phyloP scores from a whole-genome alignment of 2,329 filamentous ascomycete genomes.

The Emmonsiellopsis sp. region DNA sequence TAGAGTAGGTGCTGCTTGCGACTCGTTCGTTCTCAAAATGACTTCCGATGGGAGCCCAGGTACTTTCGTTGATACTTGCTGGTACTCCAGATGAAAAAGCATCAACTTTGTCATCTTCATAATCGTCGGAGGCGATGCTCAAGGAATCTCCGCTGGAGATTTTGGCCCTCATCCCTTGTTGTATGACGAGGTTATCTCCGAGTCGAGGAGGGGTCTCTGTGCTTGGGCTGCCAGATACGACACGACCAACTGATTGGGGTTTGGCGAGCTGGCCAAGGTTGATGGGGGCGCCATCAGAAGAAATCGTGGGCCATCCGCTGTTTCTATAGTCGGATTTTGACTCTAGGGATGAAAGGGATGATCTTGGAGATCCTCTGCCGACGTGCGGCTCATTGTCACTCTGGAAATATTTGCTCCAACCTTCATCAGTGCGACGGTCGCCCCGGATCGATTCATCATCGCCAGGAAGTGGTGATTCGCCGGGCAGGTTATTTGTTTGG shows the following conservation, averaged over 20 bases:
- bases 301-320: constrained; percentile 31
- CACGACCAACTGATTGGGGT: constrained; percentile 29
- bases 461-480: constrained; percentile 12
- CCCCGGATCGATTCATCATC: constrained; percentile 12
- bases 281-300: constrained; percentile 22
- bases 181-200: constrained; percentile 24
- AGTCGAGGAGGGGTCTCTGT: constrained; percentile 24
- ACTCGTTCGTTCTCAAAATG: constrained; percentile 23
- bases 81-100: constrained; percentile 20
- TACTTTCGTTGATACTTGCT: constrained; percentile 17
- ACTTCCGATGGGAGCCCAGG: constrained; percentile 16
- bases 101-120: constrained; percentile 19
- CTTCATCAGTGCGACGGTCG: constrained; percentile 37
- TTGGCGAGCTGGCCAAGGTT: constrained; percentile 29
- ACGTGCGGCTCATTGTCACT: constrained; percentile 22
- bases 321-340: constrained; percentile 27
- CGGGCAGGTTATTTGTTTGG: constrained; percentile 7
- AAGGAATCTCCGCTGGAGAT: constrained; percentile 35
- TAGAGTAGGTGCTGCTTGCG: constrained; percentile 33
- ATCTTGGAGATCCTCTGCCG: constrained; percentile 17
- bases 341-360: constrained; percentile 16
- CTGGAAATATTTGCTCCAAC: constrained; percentile 41
- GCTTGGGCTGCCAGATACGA: constrained; percentile 34
- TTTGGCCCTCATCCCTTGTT: constrained; percentile 31
- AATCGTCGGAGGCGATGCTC: constrained; percentile 28